Percentiles rank a stretch among this genome's conserved stretches.
Evolutionary conservation across 2,329 filamentous ascomycete species (phyloP).

Genomic region (Penicillium frequentans): DNA sequence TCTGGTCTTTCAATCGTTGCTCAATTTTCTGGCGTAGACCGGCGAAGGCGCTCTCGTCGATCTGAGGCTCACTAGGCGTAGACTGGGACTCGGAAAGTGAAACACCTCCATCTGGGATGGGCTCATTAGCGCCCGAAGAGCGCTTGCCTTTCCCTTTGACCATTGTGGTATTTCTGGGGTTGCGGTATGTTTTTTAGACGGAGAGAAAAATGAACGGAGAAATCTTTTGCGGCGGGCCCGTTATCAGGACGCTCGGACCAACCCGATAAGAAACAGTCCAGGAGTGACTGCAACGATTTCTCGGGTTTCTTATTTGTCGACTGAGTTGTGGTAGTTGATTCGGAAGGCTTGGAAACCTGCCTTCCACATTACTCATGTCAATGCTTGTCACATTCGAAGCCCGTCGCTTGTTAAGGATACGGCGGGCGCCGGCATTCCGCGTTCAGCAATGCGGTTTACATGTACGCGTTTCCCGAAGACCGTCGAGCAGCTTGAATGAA

Average conservation of each 20-base stretch:
- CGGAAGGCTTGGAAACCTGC: background rate
- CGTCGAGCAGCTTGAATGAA: slow-evolving; percentile 1
- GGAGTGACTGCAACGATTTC: slow-evolving; percentile 12
- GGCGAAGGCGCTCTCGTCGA: slow-evolving; percentile 42
- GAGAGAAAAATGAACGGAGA: slow-evolving; percentile 26
- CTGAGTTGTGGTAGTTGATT: background rate
- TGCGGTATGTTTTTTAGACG: slow-evolving; percentile 16
- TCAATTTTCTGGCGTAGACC: slow-evolving; percentile 45
- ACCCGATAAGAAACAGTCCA: slow-evolving; percentile 22
- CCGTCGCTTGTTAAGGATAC: slow-evolving; percentile 24
- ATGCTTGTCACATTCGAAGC: slow-evolving; percentile 4
- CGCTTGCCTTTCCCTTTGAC: slow-evolving; percentile 40
- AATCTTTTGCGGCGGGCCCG: slow-evolving; percentile 26
- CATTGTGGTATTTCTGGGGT: slow-evolving; percentile 28
- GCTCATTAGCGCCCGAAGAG: slow-evolving; percentile 27
- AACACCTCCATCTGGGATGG: slow-evolving; percentile 14
- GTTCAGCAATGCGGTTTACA: slow-evolving; percentile 36
- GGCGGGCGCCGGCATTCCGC: slow-evolving; percentile 10
- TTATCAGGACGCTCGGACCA: slow-evolving; percentile 28
- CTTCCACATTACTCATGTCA: background rate
- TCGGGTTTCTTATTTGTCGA: slow-evolving; percentile 6
- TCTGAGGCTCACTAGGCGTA: slow-evolving; percentile 30
- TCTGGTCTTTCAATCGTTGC: slow-evolving; percentile 38
- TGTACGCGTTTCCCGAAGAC: slow-evolving; percentile 30
- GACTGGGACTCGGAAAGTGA: slow-evolving; percentile 20